Conservation (phyloP, 2,329 filamentous ascomycete species). For the Alternaria sp. region DNA sequence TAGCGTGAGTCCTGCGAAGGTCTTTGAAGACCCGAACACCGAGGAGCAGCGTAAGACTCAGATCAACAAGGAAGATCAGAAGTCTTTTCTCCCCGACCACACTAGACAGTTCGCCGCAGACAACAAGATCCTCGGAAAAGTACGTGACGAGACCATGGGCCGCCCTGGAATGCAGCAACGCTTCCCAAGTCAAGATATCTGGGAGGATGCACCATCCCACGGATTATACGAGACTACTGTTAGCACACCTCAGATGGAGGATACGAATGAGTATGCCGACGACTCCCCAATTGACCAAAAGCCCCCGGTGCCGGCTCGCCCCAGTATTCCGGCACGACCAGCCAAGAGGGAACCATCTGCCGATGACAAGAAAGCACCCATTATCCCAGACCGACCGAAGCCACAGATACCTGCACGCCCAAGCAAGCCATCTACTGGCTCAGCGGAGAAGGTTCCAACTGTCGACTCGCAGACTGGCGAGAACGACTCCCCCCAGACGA, state of each 20-base stretch:
- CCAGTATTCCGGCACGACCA: constrained; percentile 44
- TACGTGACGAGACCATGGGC: constrained; percentile 54
- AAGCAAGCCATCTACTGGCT: constrained; percentile 57
- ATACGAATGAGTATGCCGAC: constrained; percentile 50
- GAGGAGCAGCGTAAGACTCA: constrained; percentile 58
- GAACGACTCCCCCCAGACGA: constrained; percentile 56
- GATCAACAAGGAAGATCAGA: constrained; percentile 50
- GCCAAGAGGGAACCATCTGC: constrained; percentile 52
- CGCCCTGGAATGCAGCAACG: constrained; percentile 66
- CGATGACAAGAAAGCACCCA: constrained; percentile 58
- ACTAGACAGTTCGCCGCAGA: constrained; percentile 61
- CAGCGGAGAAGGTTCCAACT: constrained; percentile 46
- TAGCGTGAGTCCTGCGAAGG: constrained; percentile 39
- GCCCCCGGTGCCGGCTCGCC: constrained; percentile 36
- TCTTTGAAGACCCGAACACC: constrained; percentile 56
- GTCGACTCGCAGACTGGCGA: constrained; percentile 31
- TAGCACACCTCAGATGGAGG: constrained; percentile 57
- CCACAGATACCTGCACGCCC: constrained; percentile 68
- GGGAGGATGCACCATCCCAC: constrained; percentile 92
- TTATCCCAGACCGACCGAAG: constrained; percentile 65
- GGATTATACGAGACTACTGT: constrained; percentile 80
- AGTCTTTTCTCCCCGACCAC: constrained; percentile 53
- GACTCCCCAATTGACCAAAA: constrained; percentile 41
- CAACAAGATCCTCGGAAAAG: constrained; percentile 62
- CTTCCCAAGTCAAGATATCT: constrained; percentile 91